These are phyloP conservation scores for Vigna trinervia DNA, from an alignment of 306 rosid genomes.

Conservation along the genomic window DNA sequence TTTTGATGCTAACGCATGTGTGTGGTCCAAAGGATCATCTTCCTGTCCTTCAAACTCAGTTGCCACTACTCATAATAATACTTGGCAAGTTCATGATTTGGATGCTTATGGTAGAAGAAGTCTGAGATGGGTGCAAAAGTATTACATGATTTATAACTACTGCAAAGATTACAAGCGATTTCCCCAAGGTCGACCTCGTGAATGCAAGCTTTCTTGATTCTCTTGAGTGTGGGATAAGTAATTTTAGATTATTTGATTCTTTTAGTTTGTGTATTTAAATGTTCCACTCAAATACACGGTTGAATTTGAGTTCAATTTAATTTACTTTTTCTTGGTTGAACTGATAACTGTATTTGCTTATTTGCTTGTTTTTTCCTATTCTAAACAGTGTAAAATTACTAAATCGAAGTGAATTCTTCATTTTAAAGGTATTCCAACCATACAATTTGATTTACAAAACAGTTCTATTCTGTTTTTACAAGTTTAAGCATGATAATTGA, in stretches of 20 bases:
- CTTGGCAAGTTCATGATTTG: slow-evolving; percentile 21
- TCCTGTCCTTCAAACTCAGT: slow-evolving; percentile 25
- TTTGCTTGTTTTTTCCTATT: not conserved
- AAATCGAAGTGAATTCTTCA: not conserved
- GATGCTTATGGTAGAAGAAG: slow-evolving; percentile 21
- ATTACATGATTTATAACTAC: slow-evolving; percentile 45
- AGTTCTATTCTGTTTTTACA: not conserved
- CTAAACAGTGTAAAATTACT: not conserved
- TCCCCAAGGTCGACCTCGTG: slow-evolving; percentile 41
- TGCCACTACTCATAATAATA: not conserved
- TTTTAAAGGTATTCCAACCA: not conserved
- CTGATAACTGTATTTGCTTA: not conserved
- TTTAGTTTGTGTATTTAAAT: not conserved
- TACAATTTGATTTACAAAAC: not conserved
- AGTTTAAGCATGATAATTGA: not conserved
- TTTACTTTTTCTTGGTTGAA: slow-evolving; percentile 2
- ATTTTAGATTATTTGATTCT: not conserved
- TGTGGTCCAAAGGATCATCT: slow-evolving; percentile 33
- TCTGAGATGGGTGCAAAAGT: slow-evolving; percentile 40
- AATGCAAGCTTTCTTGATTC: slow-evolving; percentile 42
- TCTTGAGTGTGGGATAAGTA: not conserved
- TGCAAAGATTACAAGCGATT: slow-evolving; percentile 46
- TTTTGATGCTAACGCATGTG: slow-evolving; percentile 49
- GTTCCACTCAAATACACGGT: slow-evolving; percentile 2
- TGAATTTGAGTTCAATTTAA: not conserved